Conservation (phyloP, 805 yeast genomes). For the Candida ulmi region DNA sequence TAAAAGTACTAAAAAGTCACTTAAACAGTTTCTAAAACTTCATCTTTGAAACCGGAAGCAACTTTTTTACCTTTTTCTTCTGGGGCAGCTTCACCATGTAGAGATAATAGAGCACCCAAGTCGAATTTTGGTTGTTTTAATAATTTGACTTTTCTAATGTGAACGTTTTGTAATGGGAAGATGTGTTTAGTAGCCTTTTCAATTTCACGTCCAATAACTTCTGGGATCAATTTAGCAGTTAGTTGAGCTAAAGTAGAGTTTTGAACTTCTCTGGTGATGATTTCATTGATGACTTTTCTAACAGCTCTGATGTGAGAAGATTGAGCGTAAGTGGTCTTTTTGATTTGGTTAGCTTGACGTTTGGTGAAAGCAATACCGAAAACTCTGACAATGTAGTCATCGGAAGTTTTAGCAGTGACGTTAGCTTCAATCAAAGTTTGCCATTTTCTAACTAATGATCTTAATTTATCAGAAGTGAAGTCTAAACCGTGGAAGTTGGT, state of each 20-base stretch:
- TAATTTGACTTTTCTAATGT: slow-evolving; percentile 95
- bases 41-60: slow-evolving; percentile 94
- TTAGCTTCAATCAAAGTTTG: slow-evolving; percentile 97
- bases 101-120: slow-evolving; percentile 90
- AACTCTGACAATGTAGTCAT: slow-evolving; percentile 93
- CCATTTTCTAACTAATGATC: slow-evolving; percentile 98
- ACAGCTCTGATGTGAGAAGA: slow-evolving; percentile 95
- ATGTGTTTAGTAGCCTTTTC: slow-evolving; percentile 92
- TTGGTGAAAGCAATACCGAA: slow-evolving; percentile 98
- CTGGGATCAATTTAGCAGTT: slow-evolving; percentile 96
- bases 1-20: neutral
- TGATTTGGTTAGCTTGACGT: slow-evolving; percentile 94
- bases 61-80: slow-evolving; percentile 99
- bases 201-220: slow-evolving; percentile 97
- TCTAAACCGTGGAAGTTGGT: slow-evolving; percentile 99
- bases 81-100: slow-evolving; percentile 92
- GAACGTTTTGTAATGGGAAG: slow-evolving; percentile 97
- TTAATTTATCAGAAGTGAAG: slow-evolving; percentile 96
- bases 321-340: slow-evolving; percentile 97
- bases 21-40: slow-evolving; percentile 95
- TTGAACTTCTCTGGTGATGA: slow-evolving; percentile 94
- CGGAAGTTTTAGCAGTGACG: slow-evolving; percentile 96
- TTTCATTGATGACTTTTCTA: slow-evolving; percentile 94
- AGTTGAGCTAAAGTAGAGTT: slow-evolving; percentile 94
- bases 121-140: slow-evolving; percentile 32